These are phyloP conservation scores for Rhodofomes roseus DNA, from an alignment of 1,284 basidiomycete species.

Conservation along the genomic window DNA sequence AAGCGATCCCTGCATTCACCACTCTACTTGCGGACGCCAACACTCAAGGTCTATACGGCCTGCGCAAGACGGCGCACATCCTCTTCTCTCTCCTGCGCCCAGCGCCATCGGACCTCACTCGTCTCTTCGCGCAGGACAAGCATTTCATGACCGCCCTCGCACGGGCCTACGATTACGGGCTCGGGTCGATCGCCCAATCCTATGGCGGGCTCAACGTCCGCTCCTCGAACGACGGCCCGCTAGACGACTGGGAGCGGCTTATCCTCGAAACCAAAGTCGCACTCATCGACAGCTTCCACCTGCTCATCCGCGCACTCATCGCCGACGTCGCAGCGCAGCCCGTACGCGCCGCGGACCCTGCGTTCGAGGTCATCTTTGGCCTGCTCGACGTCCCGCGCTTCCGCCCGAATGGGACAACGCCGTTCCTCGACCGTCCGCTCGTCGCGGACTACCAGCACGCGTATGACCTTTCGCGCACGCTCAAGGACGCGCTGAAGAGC, in stretches of 20 bases:
- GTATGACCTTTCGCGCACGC: constrained; percentile 50
- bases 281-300: constrained; percentile 65
- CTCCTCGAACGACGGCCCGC: constrained; percentile 18
- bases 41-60: constrained; percentile 53
- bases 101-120: constrained; percentile 43
- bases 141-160: constrained; percentile 56
- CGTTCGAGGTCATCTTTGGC: constrained; percentile 55
- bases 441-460: constrained; percentile 67
- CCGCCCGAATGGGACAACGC: constrained; percentile 30
- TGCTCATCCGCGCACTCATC: constrained; percentile 48
- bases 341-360: constrained; percentile 27
- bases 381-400: constrained; percentile 45
- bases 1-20: constrained; percentile 55
- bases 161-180: constrained; percentile 52
- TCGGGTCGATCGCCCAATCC: constrained; percentile 48
- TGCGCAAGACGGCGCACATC: constrained; percentile 60
- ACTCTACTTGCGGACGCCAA: constrained; percentile 38
- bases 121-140: constrained; percentile 46
- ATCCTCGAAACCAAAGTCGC: constrained; percentile 70
- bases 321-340: constrained; percentile 37
- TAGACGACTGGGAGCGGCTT: constrained; percentile 64
- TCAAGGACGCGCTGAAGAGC: constrained; percentile 42
- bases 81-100: constrained; percentile 51
- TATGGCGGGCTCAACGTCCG: constrained; percentile 54
- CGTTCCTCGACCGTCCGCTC: constrained; percentile 64